A percentile compares a stretch with the other conserved stretches of the same genome.
Conservation (phyloP, 352 stramenopile genomes). For the Phytophthora quininea region DNA sequence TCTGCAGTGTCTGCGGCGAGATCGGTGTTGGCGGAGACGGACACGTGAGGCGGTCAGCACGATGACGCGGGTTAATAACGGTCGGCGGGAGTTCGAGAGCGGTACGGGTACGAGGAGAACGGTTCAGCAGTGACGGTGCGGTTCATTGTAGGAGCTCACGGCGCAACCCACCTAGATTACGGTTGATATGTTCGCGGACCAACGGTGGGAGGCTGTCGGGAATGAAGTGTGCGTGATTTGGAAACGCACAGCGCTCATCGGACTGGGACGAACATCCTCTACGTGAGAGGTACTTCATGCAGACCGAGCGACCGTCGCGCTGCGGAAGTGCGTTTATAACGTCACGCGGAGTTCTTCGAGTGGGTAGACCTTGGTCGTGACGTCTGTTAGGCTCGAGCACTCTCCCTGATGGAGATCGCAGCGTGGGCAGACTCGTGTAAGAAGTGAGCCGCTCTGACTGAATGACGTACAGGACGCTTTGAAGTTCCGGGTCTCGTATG, state of each 20-base stretch:
- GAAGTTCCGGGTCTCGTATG: background rate
- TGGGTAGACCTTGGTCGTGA: background rate
- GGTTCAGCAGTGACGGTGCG: background rate
- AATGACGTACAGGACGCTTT: background rate
- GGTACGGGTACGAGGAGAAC: background rate
- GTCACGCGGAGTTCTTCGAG: conserved; percentile 5
- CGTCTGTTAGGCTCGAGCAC: background rate
- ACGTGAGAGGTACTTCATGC: conserved; percentile 13
- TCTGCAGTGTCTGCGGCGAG: too few species aligned
- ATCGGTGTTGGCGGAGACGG: too few species aligned
- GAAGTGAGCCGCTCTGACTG: conserved; percentile 3
- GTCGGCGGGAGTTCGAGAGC: background rate
- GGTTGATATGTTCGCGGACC: conserved; percentile 1
- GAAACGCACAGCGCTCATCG: conserved; percentile 9
- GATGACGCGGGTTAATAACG: too few species aligned
- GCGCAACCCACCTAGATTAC: background rate
- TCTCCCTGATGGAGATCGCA: background rate
- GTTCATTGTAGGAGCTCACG: background rate
- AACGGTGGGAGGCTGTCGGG: background rate
- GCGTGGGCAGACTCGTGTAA: background rate
- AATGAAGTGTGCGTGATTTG: conserved; percentile 14
- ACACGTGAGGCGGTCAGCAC: too few species aligned
- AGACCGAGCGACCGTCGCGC: background rate
- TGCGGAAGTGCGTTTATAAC: conserved; percentile 3
- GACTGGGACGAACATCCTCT: conserved; percentile 1